Conservation (phyloP, 768 basidiomycete genomes). For the Pleurotus djamor region DNA sequence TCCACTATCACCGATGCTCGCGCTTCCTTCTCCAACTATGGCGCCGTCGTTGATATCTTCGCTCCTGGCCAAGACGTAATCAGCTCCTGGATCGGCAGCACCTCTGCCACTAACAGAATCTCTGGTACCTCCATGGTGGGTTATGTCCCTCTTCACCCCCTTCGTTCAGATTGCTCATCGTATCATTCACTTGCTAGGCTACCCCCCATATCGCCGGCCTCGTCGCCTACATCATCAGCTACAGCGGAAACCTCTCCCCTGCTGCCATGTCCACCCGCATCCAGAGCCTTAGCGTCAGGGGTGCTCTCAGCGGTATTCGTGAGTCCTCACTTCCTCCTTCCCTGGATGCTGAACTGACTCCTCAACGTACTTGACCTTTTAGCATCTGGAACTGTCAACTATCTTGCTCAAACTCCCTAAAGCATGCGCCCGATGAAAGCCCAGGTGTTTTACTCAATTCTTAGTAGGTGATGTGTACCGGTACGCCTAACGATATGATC, state of each 20-base stretch:
- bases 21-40: conserved; percentile 37
- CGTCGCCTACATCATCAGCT: conserved; percentile 31
- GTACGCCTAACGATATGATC: too few species aligned
- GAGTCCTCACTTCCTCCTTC: conserved; percentile 8
- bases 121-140: conserved; percentile 25
- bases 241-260: conserved; percentile 27
- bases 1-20: conserved; percentile 30
- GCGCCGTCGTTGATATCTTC: conserved; percentile 34
- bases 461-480: too few species aligned
- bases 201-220: conserved; percentile 40
- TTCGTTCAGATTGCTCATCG: too few species aligned
- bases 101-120: conserved; percentile 17
- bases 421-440: too few species aligned
- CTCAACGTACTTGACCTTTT: neutral
- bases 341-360: neutral
- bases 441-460: too few species aligned
- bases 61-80: conserved; percentile 34
- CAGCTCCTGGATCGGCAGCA: conserved; percentile 24
- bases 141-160: neutral
- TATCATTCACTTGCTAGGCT: conserved; percentile 16
- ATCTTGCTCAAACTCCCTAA: conserved; percentile 15
- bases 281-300: conserved; percentile 22
- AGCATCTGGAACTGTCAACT: conserved; percentile 24
- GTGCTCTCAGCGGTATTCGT: conserved; percentile 27
- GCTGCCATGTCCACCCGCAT: conserved; percentile 24